Conservation (phyloP, 208 protist genomes). For the Trypanosoma cruzi region DNA sequence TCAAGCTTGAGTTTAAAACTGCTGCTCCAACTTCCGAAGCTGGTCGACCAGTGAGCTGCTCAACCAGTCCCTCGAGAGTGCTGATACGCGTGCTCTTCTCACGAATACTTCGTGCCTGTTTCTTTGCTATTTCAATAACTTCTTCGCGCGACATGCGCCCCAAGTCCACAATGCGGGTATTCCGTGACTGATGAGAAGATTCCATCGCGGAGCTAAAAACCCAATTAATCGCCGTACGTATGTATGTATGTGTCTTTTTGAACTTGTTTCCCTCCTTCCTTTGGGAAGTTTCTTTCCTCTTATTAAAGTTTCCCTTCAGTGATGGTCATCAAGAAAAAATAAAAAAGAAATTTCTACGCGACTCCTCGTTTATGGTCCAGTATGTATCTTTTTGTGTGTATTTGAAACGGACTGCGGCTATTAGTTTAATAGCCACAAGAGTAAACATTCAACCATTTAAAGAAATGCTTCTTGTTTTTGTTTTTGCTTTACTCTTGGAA, state of each 20-base stretch:
- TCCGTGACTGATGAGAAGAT: slow-evolving; percentile 8
- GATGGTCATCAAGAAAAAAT: too few relatives aligned
- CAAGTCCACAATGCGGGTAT: slow-evolving; percentile 59
- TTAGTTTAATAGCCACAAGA: too few relatives aligned
- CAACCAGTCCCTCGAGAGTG: slow-evolving; percentile 45
- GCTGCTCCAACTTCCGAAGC: background rate
- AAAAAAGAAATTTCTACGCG: background rate
- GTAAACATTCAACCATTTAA: slow-evolving; percentile 22
- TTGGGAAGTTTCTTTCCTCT: too few relatives aligned
- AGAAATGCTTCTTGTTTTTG: slow-evolving; percentile 1
- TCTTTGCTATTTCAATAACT: slow-evolving; percentile 65
- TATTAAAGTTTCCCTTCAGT: too few relatives aligned
- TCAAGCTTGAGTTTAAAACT: background rate
- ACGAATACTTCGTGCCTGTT: slow-evolving; percentile 47
- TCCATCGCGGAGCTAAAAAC: too few relatives aligned
- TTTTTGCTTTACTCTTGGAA: too few relatives aligned
- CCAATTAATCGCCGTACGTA: slow-evolving; percentile 9
- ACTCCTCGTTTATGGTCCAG: too few relatives aligned
- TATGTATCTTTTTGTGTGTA: background rate
- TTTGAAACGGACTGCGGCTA: too few relatives aligned
- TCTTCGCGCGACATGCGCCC: slow-evolving; percentile 49
- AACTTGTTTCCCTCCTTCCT: background rate
- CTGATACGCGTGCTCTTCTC: slow-evolving; percentile 59
- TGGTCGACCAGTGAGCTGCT: slow-evolving; percentile 35
- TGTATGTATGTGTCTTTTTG: background rate